phyloP scores from a whole-genome alignment of 495 filamentous ascomycete species.

The Delitschia confertaspora region DNA sequence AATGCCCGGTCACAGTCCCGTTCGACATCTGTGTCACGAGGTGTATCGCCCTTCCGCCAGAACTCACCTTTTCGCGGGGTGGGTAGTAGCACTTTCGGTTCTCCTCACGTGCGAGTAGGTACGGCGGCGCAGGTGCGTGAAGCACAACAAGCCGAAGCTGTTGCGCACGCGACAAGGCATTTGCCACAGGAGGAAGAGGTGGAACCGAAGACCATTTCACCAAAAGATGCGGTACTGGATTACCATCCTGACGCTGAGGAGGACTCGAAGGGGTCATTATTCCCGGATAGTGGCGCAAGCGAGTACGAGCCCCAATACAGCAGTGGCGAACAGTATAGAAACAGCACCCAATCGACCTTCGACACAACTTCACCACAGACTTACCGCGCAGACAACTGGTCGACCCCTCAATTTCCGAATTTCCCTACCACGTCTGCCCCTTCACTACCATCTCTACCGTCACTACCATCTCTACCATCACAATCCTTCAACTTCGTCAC shows the following conservation, averaged over 20 bases:
- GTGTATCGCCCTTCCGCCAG: conserved; percentile 74
- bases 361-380: conserved; percentile 33
- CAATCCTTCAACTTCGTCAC: conserved; percentile 37
- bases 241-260: conserved; percentile 68
- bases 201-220: conserved; percentile 84
- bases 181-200: conserved; percentile 40
- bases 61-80: conserved; percentile 54
- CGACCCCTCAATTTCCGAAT: conserved; percentile 35
- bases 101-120: conserved; percentile 39
- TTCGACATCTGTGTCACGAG: conserved; percentile 47
- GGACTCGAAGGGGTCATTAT: conserved; percentile 59
- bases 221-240: conserved; percentile 84
- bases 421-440: conserved; percentile 32
- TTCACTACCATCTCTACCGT: conserved; percentile 23
- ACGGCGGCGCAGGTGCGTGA: conserved; percentile 53
- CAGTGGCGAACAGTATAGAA: conserved; percentile 28
- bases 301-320: conserved; percentile 38
- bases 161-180: conserved; percentile 39
- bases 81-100: conserved; percentile 37
- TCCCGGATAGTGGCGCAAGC: conserved; percentile 45
- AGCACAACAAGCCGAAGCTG: conserved; percentile 50
- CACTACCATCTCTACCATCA: conserved; percentile 22
- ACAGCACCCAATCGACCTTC: conserved; percentile 30
- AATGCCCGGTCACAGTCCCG: conserved; percentile 54
- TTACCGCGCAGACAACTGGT: conserved; percentile 31